Percentiles rank a stretch among this genome's conserved stretches.
Conservation (phyloP, 345 rosid species). For the Raphanus raphanistrum region DNA sequence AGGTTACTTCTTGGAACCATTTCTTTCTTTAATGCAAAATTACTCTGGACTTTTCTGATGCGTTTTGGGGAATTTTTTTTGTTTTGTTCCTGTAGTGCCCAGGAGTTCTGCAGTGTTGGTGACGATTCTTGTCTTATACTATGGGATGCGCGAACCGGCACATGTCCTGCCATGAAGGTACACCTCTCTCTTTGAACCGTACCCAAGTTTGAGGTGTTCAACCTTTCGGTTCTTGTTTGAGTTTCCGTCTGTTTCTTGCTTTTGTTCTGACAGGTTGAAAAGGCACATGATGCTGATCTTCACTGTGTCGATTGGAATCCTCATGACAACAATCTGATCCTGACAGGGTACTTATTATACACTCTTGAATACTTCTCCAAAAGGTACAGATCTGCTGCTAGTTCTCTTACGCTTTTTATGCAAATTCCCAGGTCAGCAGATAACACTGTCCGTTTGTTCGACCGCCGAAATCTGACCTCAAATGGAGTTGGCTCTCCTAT, state of each 20-base stretch:
- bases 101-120: constrained; percentile 94
- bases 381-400: background rate
- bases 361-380: background rate
- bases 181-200: background rate
- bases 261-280: constrained; percentile 63
- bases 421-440: constrained; percentile 75
- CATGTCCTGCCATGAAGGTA: constrained; percentile 73
- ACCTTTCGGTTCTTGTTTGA: background rate
- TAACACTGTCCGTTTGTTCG: constrained; percentile 75
- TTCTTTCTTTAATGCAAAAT: background rate
- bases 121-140: constrained; percentile 95
- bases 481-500: constrained; percentile 78
- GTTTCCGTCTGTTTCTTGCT: background rate
- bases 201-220: background rate
- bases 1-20: constrained; percentile 50
- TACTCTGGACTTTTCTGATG: constrained; percentile 6
- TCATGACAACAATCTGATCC: constrained; percentile 72
- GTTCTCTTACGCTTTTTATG: constrained; percentile 1
- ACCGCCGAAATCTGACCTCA: constrained; percentile 75
- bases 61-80: constrained; percentile 33
- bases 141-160: constrained; percentile 91
- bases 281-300: constrained; percentile 89
- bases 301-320: constrained; percentile 97
- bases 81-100: constrained; percentile 55
- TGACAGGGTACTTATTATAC: constrained; percentile 64